Conservation (phyloP, 805 yeast species). For the Isabelozyma pseudorhagii region DNA sequence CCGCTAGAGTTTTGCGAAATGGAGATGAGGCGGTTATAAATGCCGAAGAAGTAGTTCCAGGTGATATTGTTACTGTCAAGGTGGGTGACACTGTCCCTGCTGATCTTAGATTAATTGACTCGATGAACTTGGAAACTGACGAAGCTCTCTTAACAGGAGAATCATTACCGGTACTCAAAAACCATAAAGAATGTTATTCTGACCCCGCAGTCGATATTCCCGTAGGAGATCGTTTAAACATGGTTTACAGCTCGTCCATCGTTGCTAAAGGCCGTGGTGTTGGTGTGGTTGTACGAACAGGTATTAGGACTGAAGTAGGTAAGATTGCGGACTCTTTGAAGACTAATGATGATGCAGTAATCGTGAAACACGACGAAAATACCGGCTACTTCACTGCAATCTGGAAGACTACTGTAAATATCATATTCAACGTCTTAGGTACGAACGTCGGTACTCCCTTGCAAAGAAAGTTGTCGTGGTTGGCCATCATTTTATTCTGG, state of each 20-base stretch:
- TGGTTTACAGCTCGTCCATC: constrained; percentile 67
- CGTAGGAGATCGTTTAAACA: constrained; percentile 70
- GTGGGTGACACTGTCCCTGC: constrained; percentile 81
- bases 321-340: constrained; percentile 61
- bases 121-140: constrained; percentile 67
- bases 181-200: constrained; percentile 38
- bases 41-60: constrained; percentile 67
- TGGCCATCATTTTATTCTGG: constrained; percentile 68
- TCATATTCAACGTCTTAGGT: constrained; percentile 69
- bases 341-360: constrained; percentile 36
- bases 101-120: constrained; percentile 56
- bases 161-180: constrained; percentile 61
- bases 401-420: constrained; percentile 47
- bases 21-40: constrained; percentile 56
- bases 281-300: constrained; percentile 68
- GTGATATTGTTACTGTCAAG: constrained; percentile 59
- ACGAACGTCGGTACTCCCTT: constrained; percentile 78
- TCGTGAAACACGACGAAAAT: constrained; percentile 39
- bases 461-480: constrained; percentile 68
- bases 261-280: constrained; percentile 74
- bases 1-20: constrained; percentile 63
- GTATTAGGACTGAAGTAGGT: constrained; percentile 71
- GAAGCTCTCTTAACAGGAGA: constrained; percentile 69
- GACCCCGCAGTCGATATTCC: constrained; percentile 34
- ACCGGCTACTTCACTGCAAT: constrained; percentile 44